phyloP scores from a whole-genome alignment of 75 land plant genomes.

The Pinus albicaulis region DNA sequence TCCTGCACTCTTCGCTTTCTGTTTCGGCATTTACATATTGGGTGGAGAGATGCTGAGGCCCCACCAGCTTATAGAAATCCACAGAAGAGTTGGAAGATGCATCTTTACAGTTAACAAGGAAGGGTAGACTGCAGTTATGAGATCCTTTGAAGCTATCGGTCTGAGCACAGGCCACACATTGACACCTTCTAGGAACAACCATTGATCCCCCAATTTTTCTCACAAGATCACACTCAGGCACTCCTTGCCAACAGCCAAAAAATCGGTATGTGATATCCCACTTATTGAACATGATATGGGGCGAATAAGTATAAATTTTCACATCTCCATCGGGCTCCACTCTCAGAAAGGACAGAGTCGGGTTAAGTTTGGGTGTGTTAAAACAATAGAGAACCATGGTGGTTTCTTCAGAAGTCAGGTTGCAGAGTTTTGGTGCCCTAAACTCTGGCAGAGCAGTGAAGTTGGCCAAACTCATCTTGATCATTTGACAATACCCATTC shows the following conservation, averaged over 20 bases:
- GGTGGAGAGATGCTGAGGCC: conserved; percentile 38
- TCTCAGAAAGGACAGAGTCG: conserved; percentile 29
- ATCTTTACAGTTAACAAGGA: conserved; percentile 9
- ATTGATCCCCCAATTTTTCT: too few relatives aligned
- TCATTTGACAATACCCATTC: conserved; percentile 5
- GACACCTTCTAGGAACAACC: conserved; percentile 8
- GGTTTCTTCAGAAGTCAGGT: not conserved
- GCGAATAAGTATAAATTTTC: conserved; percentile 27
- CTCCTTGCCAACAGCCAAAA: conserved; percentile 6
- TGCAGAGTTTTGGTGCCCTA: not conserved
- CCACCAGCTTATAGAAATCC: conserved; percentile 29
- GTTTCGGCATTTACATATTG: conserved; percentile 19
- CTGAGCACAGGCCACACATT: too few relatives aligned
- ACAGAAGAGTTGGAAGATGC: not conserved
- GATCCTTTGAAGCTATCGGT: conserved; percentile 12
- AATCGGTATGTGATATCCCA: conserved; percentile 31
- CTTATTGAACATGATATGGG: conserved; percentile 12
- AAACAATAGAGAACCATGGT: not conserved
- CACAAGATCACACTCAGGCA: too few relatives aligned
- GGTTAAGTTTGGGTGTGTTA: conserved; percentile 15
- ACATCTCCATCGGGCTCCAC: conserved; percentile 39
- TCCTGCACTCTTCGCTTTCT: conserved; percentile 21
- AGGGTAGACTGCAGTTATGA: conserved; percentile 18
- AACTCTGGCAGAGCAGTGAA: not conserved
- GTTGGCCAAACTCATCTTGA: not conserved